These are phyloP conservation scores for Ascoidea asiatica DNA, from an alignment of 805 yeast species.

Conservation along the genomic window DNA sequence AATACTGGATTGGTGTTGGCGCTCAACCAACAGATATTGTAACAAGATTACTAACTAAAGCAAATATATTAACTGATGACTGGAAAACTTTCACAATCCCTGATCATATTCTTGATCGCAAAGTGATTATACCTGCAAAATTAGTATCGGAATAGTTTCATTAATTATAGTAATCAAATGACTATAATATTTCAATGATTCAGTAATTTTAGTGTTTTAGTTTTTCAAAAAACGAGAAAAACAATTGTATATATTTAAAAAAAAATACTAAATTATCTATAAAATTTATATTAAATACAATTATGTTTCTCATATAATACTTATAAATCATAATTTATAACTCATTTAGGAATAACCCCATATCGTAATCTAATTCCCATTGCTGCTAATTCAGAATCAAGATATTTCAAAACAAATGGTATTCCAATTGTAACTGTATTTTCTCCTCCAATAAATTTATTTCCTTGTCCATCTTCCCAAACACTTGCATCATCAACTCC, in stretches of 20 bases:
- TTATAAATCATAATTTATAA: too few species aligned
- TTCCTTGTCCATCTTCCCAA: slow-evolving; percentile 98
- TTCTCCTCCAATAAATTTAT: slow-evolving; percentile 80
- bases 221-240: too few species aligned
- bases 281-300: too few species aligned
- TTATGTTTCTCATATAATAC: too few species aligned
- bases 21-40: slow-evolving; percentile 89
- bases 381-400: slow-evolving; percentile 91
- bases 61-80: slow-evolving; percentile 49
- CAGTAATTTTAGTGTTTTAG: not conserved
- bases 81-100: slow-evolving; percentile 42
- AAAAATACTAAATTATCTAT: too few species aligned
- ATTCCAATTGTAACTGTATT: slow-evolving; percentile 92
- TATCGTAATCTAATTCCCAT: slow-evolving; percentile 94
- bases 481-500: slow-evolving; percentile 56
- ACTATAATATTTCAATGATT: not conserved
- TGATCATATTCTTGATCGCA: slow-evolving; percentile 6
- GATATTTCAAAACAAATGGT: slow-evolving; percentile 89
- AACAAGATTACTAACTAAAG: slow-evolving; percentile 59
- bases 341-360: slow-evolving; percentile 55
- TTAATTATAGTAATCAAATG: not conserved
- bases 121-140: slow-evolving; percentile 4
- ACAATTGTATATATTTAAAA: too few species aligned
- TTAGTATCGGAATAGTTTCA: slow-evolving; percentile 5
- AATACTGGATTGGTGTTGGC: slow-evolving; percentile 96